These are phyloP conservation scores for Ceratocystis eucalypticola DNA, from an alignment of 2,329 filamentous ascomycete species.

Conservation along the genomic window DNA sequence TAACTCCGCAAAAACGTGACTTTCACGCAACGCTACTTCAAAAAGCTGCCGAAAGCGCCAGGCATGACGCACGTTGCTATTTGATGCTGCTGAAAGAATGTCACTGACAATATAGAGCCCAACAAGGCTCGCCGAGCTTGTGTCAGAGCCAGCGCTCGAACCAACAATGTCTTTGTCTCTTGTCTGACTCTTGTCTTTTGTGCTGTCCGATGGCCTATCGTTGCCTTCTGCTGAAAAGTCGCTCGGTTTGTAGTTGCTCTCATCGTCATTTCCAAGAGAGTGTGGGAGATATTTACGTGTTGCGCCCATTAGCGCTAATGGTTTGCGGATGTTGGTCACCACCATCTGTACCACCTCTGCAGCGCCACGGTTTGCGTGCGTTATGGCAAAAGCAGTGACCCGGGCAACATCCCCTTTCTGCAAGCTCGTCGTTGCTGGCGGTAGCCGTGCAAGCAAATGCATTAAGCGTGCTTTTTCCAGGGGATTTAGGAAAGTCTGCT, in stretches of 20 bases:
- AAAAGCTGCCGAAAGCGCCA: conserved; percentile 80
- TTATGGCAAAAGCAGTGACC: conserved; percentile 77
- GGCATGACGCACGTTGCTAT: conserved; percentile 64
- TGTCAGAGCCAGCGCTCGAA: conserved; percentile 37
- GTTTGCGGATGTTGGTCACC: conserved; percentile 64
- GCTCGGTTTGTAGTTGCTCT: neutral
- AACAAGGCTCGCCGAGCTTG: conserved; percentile 60
- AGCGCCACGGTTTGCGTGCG: conserved; percentile 69
- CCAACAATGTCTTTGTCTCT: conserved; percentile 24
- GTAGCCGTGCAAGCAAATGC: conserved; percentile 70
- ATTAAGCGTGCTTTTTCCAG: conserved; percentile 72
- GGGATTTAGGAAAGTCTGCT: conserved; percentile 59
- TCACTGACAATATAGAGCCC: conserved; percentile 68
- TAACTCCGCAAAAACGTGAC: conserved; percentile 60
- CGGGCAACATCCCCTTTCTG: conserved; percentile 76
- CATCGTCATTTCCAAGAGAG: neutral
- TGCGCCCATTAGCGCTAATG: conserved; percentile 51
- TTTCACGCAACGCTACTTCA: conserved; percentile 53
- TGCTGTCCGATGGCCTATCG: neutral
- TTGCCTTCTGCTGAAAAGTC: neutral
- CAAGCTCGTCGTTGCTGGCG: conserved; percentile 58
- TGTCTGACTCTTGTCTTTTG: neutral
- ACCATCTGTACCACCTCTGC: conserved; percentile 88
- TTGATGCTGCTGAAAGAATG: conserved; percentile 63
- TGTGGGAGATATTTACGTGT: conserved; percentile 38